Evolutionary conservation across 2,329 filamentous ascomycete species (phyloP), one percentile per base, ranked within the genome.

Genomic region (Beauveria varroae): DNA sequence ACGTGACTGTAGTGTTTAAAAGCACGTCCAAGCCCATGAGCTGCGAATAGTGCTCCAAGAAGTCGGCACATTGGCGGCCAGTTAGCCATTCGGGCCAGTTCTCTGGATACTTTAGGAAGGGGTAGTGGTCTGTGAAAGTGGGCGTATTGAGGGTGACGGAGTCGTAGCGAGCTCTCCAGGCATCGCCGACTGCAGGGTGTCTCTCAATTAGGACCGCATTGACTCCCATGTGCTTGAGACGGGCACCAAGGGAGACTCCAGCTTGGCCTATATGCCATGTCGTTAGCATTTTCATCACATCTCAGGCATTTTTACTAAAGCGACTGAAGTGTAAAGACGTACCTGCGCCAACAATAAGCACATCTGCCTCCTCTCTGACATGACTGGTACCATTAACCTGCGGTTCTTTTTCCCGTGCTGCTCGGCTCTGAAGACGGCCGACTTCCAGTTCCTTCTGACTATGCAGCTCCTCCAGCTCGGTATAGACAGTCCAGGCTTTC

Each of bases 1-100:
- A 75, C 71, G 50, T 79, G 69, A 65, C 76, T 79, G 0, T 68
- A 65, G 2, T 18, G 53, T 44, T 51, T 47, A 56, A 5, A 34
- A 41, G 47, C n/a, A 59, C n/a, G n/a, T 59, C 57, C 9, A 59
- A 28, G 9, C 37, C 22, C 57, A 60, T 60, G 7, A 60, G 57
- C 49, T 53, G 37, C 26, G 57, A n/a, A 41, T 60, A 60, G 26
- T 60, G 57, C 57, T 60, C 47, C 24, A 60, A 6, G 18, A 53
- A 60, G 34, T 60, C 57, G 8, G 57, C 57, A 5, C 40, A 49
- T 28, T 60, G 57, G 26, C 24, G 24, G 20, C 63, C 63, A 41
- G 52, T 64, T 55, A 60, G 37, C 60, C 55, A 54, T 44, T 56
- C 50, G 22, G 63, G 26, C 49, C 61, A 46, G 30, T 22, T 53